These are phyloP conservation scores for Colletotrichum sp. DNA, from an alignment of 2,329 filamentous ascomycete genomes.

Conservation along the genomic window DNA sequence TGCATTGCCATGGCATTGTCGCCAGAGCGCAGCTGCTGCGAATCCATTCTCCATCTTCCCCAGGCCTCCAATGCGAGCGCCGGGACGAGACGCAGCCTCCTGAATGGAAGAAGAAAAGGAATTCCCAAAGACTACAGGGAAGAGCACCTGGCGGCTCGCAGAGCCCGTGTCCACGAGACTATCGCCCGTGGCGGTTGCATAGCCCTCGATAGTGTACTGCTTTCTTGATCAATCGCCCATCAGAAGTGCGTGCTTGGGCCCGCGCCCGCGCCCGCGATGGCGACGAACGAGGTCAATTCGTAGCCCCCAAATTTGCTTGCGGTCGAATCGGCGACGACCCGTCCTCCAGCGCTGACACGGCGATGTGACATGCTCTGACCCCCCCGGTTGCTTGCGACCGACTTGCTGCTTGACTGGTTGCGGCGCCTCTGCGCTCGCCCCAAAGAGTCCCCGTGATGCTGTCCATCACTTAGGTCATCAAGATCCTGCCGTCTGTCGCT, in stretches of 20 bases:
- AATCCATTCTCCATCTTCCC: not conserved
- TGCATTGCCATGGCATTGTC: slow-evolving; percentile 8
- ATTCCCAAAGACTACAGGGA: not conserved
- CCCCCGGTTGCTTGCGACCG: not conserved
- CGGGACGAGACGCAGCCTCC: not conserved
- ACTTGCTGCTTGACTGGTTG: slow-evolving; percentile 20
- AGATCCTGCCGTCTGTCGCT: not conserved
- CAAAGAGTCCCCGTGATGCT: slow-evolving; percentile 33
- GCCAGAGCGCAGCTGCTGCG: not conserved
- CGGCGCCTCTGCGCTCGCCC: slow-evolving; percentile 15
- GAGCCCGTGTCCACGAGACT: slow-evolving; percentile 12
- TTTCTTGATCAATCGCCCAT: not conserved
- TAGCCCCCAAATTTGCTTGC: slow-evolving; percentile 10
- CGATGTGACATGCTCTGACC: slow-evolving; percentile 24
- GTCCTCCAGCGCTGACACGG: slow-evolving; percentile 23
- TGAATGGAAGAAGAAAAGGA: not conserved
- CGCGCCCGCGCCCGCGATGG: slow-evolving; percentile 6
- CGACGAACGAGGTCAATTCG: slow-evolving; percentile 15
- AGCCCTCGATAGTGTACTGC: slow-evolving; percentile 12
- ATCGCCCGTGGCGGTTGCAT: slow-evolving; percentile 15
- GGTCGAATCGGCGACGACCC: slow-evolving; percentile 20
- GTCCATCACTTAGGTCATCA: slow-evolving; percentile 22
- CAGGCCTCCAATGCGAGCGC: not conserved
- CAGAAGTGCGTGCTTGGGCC: not conserved
- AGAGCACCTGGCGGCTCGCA: not conserved